A percentile compares a stretch with the other conserved stretches of the same genome.
These are phyloP conservation scores for Suhomyces bolitotheri DNA, from an alignment of 1,139 yeast genomes.

Conservation along the genomic window DNA sequence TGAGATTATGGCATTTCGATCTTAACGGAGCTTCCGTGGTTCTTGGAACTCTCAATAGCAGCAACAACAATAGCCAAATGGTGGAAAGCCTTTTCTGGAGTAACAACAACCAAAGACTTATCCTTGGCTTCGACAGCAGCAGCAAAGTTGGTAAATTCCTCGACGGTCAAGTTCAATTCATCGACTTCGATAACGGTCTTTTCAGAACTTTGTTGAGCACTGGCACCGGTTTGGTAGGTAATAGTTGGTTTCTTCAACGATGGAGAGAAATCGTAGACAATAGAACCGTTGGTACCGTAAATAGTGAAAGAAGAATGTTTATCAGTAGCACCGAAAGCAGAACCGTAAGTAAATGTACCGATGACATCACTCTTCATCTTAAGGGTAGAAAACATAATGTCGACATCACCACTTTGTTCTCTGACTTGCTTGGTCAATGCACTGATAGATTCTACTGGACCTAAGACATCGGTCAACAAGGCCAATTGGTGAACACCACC, in stretches of 20 bases:
- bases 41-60: constrained; percentile 66
- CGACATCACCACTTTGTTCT: constrained; percentile 76
- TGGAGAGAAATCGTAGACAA: constrained; percentile 63
- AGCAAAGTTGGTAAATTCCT: constrained; percentile 74
- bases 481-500: constrained; percentile 97
- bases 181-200: constrained; percentile 53
- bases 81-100: constrained; percentile 81
- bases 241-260: constrained; percentile 47
- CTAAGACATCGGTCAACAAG: constrained; percentile 77
- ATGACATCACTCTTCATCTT: constrained; percentile 63
- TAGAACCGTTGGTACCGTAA: constrained; percentile 76
- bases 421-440: constrained; percentile 77
- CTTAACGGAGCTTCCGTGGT: constrained; percentile 57
- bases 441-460: constrained; percentile 65
- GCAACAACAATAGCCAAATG: constrained; percentile 90
- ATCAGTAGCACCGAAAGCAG: constrained; percentile 84
- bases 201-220: constrained; percentile 43
- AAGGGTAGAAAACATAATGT: constrained; percentile 69
- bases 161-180: constrained; percentile 52
- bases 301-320: constrained; percentile 66
- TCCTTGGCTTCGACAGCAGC: constrained; percentile 68
- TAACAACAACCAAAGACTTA: constrained; percentile 54
- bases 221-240: constrained; percentile 46
- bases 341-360: constrained; percentile 89
- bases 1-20: constrained; percentile 36